Base-by-base conservation (phyloP, 179 eudicot species). In the Dionaea muscipula region DNA sequence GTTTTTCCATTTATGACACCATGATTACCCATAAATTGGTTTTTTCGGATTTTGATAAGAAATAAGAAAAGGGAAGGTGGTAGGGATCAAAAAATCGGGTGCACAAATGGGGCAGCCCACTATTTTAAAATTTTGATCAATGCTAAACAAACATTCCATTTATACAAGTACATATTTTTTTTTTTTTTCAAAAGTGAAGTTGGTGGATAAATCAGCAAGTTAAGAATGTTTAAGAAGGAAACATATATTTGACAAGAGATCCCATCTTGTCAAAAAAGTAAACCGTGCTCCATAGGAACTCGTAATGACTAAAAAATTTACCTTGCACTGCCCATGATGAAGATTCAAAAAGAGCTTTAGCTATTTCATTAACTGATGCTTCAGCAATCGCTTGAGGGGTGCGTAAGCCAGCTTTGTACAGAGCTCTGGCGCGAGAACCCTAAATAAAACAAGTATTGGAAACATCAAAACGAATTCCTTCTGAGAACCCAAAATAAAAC, bases 351-450 rank as follows among this genome's bases (percentile, higher is more conserved):
- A 93, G 79, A 37, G 95, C 99, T 78, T 88, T 88, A 19, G 68
- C 83, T 58, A 93, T 76, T 75, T 88, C 96, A 70, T 75, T 65
- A 39, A 78, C 54, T 47, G 95, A 79, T 23, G 95, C 85, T 78
- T 88, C 99, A 65, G 93, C 99, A 60, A 93, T 83, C 54, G 93
- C 95, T 67, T 70, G 82, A 67, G 89, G 84, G 13, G 95, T 82
- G 55, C 99, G 96, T 67, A 93, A 49, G 58, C 95, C 99, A 69
- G 95, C 84, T 75, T 79, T 93, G 71, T 81, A 93, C 35, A 93
- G 78, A 47, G 95, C 95, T 71, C 99, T 81, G 60, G 99, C 99
- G 51, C 99, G 85, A 38, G 99, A 83, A 61, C 96, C 99, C 99
- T 93, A 66, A 55, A 57, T 47, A 31, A 41, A 53, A 12, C 23